Conservation (phyloP, 83 land plant genomes). For the Thuja plicata region DNA sequence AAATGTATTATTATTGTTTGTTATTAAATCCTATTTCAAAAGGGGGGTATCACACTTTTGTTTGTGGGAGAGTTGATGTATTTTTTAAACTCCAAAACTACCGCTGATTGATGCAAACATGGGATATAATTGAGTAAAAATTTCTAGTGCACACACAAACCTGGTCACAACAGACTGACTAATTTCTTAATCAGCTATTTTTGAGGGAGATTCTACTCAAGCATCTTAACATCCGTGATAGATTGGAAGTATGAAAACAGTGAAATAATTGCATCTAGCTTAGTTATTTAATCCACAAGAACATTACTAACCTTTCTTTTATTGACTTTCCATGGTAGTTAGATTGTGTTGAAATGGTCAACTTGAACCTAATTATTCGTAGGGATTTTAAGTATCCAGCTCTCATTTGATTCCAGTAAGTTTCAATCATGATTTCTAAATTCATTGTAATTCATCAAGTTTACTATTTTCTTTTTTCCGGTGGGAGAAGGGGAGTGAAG, state of each 20-base stretch:
- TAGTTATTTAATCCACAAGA: neutral
- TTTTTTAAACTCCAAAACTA: neutral
- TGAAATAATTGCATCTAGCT: neutral
- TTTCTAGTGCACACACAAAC: neutral
- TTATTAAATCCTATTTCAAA: no score
- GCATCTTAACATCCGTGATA: neutral
- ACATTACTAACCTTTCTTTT: neutral
- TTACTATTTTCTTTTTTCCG: neutral
- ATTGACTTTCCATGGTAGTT: neutral
- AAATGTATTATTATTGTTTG: no score
- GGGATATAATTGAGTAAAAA: neutral
- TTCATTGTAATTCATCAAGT: neutral
- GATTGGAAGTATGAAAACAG: neutral
- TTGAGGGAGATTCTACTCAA: neutral
- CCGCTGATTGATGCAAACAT: neutral
- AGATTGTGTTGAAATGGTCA: neutral
- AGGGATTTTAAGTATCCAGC: neutral
- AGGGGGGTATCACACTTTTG: no score
- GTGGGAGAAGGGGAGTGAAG: neutral
- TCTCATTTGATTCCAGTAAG: neutral
- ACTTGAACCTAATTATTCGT: neutral
- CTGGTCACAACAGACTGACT: neutral
- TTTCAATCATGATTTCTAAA: neutral
- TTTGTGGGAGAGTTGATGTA: neutral
- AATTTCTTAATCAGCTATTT: neutral